These are phyloP conservation scores for Acer yangbiense DNA, from an alignment of 345 rosid species.

Conservation along the genomic window DNA sequence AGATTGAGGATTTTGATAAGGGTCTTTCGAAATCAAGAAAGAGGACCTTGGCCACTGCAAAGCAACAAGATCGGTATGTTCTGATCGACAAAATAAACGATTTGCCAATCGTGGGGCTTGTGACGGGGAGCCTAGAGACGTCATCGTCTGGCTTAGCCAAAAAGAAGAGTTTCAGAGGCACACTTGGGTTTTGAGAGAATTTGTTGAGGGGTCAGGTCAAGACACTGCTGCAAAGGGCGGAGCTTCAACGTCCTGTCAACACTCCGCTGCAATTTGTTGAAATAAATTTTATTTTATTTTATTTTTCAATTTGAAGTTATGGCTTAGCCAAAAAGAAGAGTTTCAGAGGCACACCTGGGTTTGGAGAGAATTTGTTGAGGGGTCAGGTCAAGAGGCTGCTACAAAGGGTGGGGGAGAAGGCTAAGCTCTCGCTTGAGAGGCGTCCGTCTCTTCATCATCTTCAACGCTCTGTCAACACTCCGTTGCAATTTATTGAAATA, in stretches of 20 bases:
- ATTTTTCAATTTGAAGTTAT: constrained; percentile 13
- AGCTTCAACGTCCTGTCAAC: constrained; percentile 35
- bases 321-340: constrained; percentile 43
- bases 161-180: constrained; percentile 33
- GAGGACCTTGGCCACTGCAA: constrained; percentile 22
- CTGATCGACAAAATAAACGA: constrained; percentile 84
- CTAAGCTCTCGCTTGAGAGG: constrained; percentile 44
- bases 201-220: constrained; percentile 82
- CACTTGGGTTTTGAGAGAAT: constrained; percentile 95
- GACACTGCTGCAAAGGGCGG: constrained; percentile 70
- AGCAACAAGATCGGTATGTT: constrained; percentile 52
- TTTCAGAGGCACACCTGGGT: constrained; percentile 58
- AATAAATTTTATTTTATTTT: no score
- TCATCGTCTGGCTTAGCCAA: constrained; percentile 57
- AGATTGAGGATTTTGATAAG: constrained; percentile 47
- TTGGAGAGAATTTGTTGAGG: constrained; percentile 90
- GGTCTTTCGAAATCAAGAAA: constrained; percentile 39
- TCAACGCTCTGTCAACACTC: constrained; percentile 46
- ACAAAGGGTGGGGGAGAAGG: constrained; percentile 71
- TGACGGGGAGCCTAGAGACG: constrained; percentile 48
- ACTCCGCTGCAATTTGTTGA: constrained; percentile 42
- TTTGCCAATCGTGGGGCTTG: constrained; percentile 84
- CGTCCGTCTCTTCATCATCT: constrained; percentile 43
- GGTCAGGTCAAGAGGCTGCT: constrained; percentile 81
- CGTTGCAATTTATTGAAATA: constrained; percentile 24